A percentile compares a stretch with the other conserved stretches of the same genome.
Conservation (phyloP, 108 stramenopile genomes). For the Fistulifera pelliculosa region DNA sequence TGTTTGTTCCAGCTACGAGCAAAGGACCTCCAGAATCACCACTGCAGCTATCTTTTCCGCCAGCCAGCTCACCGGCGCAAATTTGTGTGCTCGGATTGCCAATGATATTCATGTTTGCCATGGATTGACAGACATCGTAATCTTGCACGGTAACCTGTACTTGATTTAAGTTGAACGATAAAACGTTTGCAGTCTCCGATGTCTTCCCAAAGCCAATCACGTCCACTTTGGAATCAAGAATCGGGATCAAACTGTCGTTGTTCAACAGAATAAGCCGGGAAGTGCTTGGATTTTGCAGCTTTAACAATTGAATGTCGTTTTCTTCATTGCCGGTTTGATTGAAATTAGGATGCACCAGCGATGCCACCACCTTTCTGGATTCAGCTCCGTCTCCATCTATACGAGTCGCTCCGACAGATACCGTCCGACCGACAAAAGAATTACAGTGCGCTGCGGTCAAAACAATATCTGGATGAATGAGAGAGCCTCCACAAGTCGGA, state of each 20-base stretch:
- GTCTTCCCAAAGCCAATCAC: neutral
- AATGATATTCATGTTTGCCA: neutral
- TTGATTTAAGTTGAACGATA: neutral
- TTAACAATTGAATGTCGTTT: too few relatives aligned
- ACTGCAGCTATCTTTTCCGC: neutral
- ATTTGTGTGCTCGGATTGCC: neutral
- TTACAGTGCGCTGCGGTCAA: conserved; percentile 43
- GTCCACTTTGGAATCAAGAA: too few relatives aligned
- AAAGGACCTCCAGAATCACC: conserved; percentile 3
- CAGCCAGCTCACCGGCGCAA: neutral
- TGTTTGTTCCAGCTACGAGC: neutral
- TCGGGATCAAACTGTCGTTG: conserved; percentile 1
- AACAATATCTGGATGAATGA: conserved; percentile 38
- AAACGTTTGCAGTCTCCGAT: neutral
- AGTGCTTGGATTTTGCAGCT: too few relatives aligned
- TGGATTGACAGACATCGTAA: neutral
- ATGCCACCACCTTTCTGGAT: neutral
- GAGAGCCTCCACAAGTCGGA: conserved; percentile 25
- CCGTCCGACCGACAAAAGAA: neutral
- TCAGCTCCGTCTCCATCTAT: neutral
- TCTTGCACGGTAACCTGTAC: neutral
- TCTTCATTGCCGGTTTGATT: neutral
- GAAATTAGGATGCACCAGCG: conserved; percentile 26
- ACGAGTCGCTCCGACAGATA: too few relatives aligned
- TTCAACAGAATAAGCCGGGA: conserved; percentile 6